Evolutionary conservation across 331 rosid species (phyloP).

Genomic region (Quercus lobata): DNA sequence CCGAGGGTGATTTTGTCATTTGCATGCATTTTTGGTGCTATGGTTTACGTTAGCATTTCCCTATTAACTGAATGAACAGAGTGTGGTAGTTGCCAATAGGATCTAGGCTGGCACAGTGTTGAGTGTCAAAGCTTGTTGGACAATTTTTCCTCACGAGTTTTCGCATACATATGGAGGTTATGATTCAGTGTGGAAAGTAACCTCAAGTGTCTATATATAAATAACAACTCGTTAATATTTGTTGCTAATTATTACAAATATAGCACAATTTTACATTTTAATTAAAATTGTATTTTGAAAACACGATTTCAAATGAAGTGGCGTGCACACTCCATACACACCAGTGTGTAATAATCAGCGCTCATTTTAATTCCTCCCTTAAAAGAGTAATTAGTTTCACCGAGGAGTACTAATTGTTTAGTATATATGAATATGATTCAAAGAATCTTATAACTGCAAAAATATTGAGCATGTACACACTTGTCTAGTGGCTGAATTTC

Average conservation of each 20-base stretch:
- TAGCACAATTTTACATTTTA: no score
- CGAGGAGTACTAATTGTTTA: rapidly evolving
- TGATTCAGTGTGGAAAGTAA: background rate
- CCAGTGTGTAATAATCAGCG: no score
- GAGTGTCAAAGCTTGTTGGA: conserved; percentile 1
- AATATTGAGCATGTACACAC: background rate
- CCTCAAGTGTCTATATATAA: no score
- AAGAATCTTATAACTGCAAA: background rate
- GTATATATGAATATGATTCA: background rate
- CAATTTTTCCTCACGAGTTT: background rate
- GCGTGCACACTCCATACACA: rapidly evolving
- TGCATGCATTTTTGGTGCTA: background rate
- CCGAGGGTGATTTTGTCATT: background rate
- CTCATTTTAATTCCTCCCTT: background rate
- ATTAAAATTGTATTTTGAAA: no score
- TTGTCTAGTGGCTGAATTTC: background rate
- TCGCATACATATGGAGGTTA: background rate
- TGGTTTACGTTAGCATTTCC: background rate
- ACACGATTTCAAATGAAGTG: no score
- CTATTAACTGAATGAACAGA: background rate
- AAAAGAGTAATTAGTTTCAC: background rate
- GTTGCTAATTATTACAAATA: no score
- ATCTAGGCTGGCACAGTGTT: background rate
- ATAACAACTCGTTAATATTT: no score
- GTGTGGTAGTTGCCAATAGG: background rate